Conservation (phyloP, 352 stramenopile species). For the Bremia lactucae region DNA sequence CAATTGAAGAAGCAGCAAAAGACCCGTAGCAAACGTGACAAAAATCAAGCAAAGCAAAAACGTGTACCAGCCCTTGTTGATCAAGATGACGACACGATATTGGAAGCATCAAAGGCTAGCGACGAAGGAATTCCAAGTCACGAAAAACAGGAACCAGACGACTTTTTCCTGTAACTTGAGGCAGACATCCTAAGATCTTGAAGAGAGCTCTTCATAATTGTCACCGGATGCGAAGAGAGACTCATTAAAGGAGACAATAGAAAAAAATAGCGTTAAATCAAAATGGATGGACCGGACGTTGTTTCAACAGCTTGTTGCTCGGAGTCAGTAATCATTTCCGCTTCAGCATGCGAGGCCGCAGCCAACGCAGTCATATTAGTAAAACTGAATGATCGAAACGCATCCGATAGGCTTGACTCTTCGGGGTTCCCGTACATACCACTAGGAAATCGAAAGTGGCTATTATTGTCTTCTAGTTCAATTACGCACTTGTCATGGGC, state of each 20-base stretch:
- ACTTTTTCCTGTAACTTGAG: constrained; percentile 56
- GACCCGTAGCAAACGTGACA: constrained; percentile 35
- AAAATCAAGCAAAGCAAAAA: constrained; percentile 24
- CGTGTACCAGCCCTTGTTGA: constrained; percentile 34
- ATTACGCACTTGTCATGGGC: not conserved
- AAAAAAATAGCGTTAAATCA: constrained; percentile 31
- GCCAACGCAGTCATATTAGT: constrained; percentile 82
- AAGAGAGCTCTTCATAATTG: not conserved
- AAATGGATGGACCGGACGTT: constrained; percentile 41
- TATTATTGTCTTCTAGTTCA: constrained; percentile 26
- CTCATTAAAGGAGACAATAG: not conserved
- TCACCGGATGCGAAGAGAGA: constrained; percentile 2
- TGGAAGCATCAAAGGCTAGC: constrained; percentile 7
- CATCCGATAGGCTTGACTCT: constrained; percentile 32
- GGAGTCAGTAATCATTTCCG: constrained; percentile 42
- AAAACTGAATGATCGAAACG: constrained; percentile 74
- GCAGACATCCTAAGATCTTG: constrained; percentile 2
- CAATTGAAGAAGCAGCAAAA: constrained; percentile 65
- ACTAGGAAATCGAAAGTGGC: constrained; percentile 43
- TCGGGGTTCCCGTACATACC: constrained; percentile 47
- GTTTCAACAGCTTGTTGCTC: constrained; percentile 33
- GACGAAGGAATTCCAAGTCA: constrained; percentile 16
- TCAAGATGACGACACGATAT: constrained; percentile 35
- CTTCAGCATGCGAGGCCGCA: constrained; percentile 62
- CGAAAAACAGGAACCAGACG: constrained; percentile 40